Evolutionary conservation across 2,329 filamentous ascomycete genomes (phyloP), one percentile per base, ranked within the genome.

Genomic region (Aureobasidium zeae): DNA sequence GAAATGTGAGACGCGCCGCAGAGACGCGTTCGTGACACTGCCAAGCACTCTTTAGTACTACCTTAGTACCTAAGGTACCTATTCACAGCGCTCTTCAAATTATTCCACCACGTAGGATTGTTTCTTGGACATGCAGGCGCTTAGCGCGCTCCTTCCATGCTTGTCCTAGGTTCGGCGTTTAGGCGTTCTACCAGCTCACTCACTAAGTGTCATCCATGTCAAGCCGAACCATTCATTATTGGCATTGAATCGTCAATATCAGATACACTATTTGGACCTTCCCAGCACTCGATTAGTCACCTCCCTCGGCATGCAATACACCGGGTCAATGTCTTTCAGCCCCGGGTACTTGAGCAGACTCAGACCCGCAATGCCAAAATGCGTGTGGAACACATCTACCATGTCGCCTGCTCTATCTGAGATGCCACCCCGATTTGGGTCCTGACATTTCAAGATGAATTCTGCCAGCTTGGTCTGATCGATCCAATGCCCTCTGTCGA

Each of bases 371-470:
- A 95, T 66, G 17, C 86, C 87, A 61, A 98, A 98, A 42, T 80
- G 69, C 0, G 91, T 96, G 59, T 98, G 91, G 69, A 93, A 98
- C 24, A 98, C 88, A 68, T 98, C 91, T 16, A 95, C 89, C 81
- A 89, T 87, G 57, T 98, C 81, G 19, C 85, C 88, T 8, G 91
- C 89, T 49, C 88, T 72, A 66, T 98, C 91, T 4, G 89, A 81
- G 52, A 98, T 77, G 9, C 91, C 91, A 19, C 91, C 91, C 21
- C 74, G 66, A 46, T 93, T 82, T 1, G 77, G 70, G 60, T 98
- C 91, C 69, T 98, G 91, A 57, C 86, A 94, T 50, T 74, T 73
- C 47, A 98, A 66, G 44, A 98, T 95, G 64, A 94, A 98, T 17
- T 65, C 63, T 39, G 79, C 74, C 55, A 98, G 73, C 58, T 85